Conservation (phyloP, 352 stramenopile species). For the Phytophthora vignae region DNA sequence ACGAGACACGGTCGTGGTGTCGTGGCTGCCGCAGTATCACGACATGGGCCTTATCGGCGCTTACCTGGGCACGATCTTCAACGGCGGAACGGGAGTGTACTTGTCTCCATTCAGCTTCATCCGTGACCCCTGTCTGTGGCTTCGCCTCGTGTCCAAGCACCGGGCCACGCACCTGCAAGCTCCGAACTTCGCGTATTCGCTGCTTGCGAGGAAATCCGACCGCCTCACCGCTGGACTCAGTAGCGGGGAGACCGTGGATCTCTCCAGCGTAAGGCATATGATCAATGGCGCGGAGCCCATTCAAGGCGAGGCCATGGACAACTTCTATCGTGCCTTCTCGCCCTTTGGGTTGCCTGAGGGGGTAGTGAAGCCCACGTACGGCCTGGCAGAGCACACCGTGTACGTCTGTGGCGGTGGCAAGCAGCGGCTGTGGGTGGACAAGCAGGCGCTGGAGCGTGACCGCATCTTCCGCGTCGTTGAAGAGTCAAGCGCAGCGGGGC, state of each 20-base stretch:
- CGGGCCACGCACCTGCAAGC: slow-evolving; percentile 97
- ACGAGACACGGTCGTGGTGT: slow-evolving; percentile 94
- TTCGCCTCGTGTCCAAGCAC: slow-evolving; percentile 91
- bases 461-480: slow-evolving; percentile 52
- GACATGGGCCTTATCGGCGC: slow-evolving; percentile 99
- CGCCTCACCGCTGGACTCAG: slow-evolving; percentile 38
- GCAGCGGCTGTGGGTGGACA: slow-evolving; percentile 91
- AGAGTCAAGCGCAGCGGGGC: slow-evolving; percentile 16
- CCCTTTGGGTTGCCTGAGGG: slow-evolving; percentile 84
- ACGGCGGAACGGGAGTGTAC: slow-evolving; percentile 95
- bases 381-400: slow-evolving; percentile 99
- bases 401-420: slow-evolving; percentile 96
- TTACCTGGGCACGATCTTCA: slow-evolving; percentile 85
- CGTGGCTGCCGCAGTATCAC: slow-evolving; percentile 99
- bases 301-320: slow-evolving; percentile 84
- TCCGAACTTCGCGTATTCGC: slow-evolving; percentile 98
- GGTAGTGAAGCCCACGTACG: slow-evolving; percentile 98
- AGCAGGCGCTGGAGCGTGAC: slow-evolving; percentile 90
- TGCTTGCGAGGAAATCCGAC: slow-evolving; percentile 95
- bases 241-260: slow-evolving; percentile 71
- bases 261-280: slow-evolving; percentile 95
- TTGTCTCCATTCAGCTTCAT: slow-evolving; percentile 99
- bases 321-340: slow-evolving; percentile 91
- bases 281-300: slow-evolving; percentile 99
- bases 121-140: slow-evolving; percentile 95